Evolutionary conservation across 441 rosid species (phyloP).

Genomic region (Pelargonium myrrhifolium): DNA sequence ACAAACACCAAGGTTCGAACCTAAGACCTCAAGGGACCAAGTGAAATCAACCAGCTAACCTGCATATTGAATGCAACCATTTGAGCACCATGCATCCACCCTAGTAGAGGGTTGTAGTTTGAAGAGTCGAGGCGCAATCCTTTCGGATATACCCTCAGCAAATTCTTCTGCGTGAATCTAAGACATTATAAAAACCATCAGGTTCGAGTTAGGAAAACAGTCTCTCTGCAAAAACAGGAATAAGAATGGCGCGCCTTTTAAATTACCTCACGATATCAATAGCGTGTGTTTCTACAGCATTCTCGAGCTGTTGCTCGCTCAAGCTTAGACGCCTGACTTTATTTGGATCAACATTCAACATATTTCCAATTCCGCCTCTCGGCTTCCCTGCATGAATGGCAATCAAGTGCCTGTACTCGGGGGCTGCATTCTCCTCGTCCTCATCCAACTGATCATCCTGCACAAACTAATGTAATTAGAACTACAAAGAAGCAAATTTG

Average conservation of each 20-base stretch:
- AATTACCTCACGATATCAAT: slow-evolving; percentile 63
- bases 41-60: slow-evolving; percentile 37
- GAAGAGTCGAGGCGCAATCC: slow-evolving; percentile 77
- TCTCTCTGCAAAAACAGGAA: no score
- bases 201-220: no score
- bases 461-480: background rate
- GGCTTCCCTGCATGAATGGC: slow-evolving; percentile 90
- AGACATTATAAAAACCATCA: no score
- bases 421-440: slow-evolving; percentile 32
- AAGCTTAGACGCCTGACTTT: slow-evolving; percentile 48
- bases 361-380: slow-evolving; percentile 65
- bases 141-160: slow-evolving; percentile 80
- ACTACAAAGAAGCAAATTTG: background rate
- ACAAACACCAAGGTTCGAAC: no score
- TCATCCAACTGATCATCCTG: slow-evolving; percentile 30
- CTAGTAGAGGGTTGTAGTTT: slow-evolving; percentile 77
- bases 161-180: slow-evolving; percentile 78
- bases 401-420: slow-evolving; percentile 61
- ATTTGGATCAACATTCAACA: slow-evolving; percentile 42
- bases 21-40: no score
- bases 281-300: slow-evolving; percentile 51
- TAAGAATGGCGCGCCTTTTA: background rate
- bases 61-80: slow-evolving; percentile 99
- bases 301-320: slow-evolving; percentile 75
- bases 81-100: slow-evolving; percentile 96